phyloP scores from a whole-genome alignment of 1,139 yeast genomes.

The Nakaseomyces sp. region DNA sequence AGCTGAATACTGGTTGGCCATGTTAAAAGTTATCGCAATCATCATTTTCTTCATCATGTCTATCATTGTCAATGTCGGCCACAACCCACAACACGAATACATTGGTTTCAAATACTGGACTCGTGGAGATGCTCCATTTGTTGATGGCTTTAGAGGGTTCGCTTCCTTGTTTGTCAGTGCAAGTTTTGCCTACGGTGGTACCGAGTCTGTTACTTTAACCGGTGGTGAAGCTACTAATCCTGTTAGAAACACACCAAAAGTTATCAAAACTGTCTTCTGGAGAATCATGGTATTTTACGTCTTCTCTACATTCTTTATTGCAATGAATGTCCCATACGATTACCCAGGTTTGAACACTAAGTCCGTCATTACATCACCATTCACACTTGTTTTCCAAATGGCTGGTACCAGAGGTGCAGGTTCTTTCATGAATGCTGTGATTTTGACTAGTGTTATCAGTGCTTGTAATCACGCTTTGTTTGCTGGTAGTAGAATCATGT shows the following conservation, averaged over 20 bases:
- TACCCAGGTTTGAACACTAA: conserved; percentile 36
- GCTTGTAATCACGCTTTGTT: conserved; percentile 47
- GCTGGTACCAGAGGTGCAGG: conserved; percentile 38
- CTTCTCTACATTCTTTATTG: conserved; percentile 39
- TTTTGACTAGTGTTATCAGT: conserved; percentile 42
- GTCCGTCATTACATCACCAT: conserved; percentile 49
- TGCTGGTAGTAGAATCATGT: conserved; percentile 42
- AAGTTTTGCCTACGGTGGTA: conserved; percentile 60
- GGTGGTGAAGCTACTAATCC: conserved; percentile 63
- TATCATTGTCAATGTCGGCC: conserved; percentile 42
- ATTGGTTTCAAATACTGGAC: conserved; percentile 46
- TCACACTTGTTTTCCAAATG: conserved; percentile 54
- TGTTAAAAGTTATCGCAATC: conserved; percentile 48
- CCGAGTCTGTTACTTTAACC: conserved; percentile 55
- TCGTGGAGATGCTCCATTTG: conserved; percentile 40
- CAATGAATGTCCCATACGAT: conserved; percentile 41
- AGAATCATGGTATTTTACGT: conserved; percentile 41
- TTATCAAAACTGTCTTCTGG: conserved; percentile 51
- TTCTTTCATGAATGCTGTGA: conserved; percentile 44
- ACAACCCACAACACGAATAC: conserved; percentile 35
- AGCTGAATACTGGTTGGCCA: conserved; percentile 58
- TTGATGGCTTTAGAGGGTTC: conserved; percentile 35
- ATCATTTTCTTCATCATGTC: conserved; percentile 45
- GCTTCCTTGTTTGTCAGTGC: conserved; percentile 46
- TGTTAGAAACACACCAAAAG: conserved; percentile 46